Base-by-base conservation (phyloP, 495 filamentous ascomycete genomes). In the Tuber magnatum region DNA sequence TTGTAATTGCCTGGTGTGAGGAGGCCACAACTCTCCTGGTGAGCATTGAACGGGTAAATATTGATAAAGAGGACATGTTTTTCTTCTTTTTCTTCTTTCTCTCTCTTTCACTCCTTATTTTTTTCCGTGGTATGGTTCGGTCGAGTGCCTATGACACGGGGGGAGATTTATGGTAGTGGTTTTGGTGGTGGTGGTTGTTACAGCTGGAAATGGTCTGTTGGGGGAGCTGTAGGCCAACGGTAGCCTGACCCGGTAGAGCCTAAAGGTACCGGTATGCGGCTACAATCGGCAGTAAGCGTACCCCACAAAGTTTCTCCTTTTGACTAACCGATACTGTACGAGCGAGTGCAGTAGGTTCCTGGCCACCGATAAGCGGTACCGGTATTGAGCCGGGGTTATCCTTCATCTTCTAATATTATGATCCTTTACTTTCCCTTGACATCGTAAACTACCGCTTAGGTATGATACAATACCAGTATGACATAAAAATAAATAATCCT, bases 1-100 rank as follows among this genome's bases (percentile, higher is more conserved):
- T 71, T 46, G 75, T 32, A 48, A 74, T 20, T 10, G 38, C 48
- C 51, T 68, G 38, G 39, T 42, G 39, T n/a, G 18, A 18, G n/a
- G 8, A 28, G 3, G 70, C 35, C 41, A 46, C 22, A 9, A 48
- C 40, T 48, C 48, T 42, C 35, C 77, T 40, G 39, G 77, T 14
- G 28, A 80, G 69, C 41, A 80, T 73, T 28, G 77, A 70, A 35
- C 77, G 78, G 68, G 77, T 69, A 22, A 78, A 32, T 8, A 38
- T 28, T 61, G 48, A 69, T 56, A 80, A 24, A 40, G 78, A 77
- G 5, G 69, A n/a, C 78, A 80, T 74, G 56, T 35, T 35, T 14
- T 12, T 16, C 18, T 32, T 32, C 5, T 32, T 3, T 8, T 35
- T 2, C 32, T 61, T 61, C n/a, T 5, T 20, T 5, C 20, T 22